Evolutionary conservation across 2,329 filamentous ascomycete genomes (phyloP), one percentile per base, ranked within the genome.

Genomic region (Aspergillus bombycis): DNA sequence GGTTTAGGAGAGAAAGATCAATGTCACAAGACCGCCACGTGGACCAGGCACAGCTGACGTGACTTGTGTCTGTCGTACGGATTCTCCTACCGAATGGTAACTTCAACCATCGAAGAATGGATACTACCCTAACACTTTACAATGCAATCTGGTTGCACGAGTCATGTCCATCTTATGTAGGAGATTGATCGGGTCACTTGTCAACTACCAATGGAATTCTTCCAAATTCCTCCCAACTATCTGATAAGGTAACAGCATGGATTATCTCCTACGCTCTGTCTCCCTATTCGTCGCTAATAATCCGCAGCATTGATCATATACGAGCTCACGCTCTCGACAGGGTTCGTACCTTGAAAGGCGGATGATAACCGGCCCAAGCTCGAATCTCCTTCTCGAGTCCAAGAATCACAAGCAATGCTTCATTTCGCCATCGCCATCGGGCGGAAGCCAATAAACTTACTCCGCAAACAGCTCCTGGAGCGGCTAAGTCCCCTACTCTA

Each of bases 401-500:
- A 36, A 54, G 52, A 36, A 36, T 54, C 52, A 54, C 52, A 54
- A 54, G 52, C 52, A 54, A 54, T 54, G 32, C 30, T 34, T 34
- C 52, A 36, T 32, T 36, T 54, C 52, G 52, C 52, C 46, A 36
- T 50, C 60, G 30, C 34, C 7, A 36, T 36, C 14, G 12, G 16
- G 41, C 38, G 53, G 21, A 46, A 54, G 52, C 30, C 52, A 54
- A 54, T 54, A 6, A 54, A 54, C 30, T 54, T 54, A 36, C 52
- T 54, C 52, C 52, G 52, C 30, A 54, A 52, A 12, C 19, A 53
- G 57, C 60, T 55, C 60, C 60, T 30, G 14, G 14, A 50, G 53
- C 32, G 28, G 34, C 21, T 55, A 23, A 59, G 28, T 26, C 34
- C 55, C 55, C 28, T 12, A n/a, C 38, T 63, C 62, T 65, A 67